Conservation (phyloP, 164 flowering plant genomes). For the Echeveria elegans region DNA sequence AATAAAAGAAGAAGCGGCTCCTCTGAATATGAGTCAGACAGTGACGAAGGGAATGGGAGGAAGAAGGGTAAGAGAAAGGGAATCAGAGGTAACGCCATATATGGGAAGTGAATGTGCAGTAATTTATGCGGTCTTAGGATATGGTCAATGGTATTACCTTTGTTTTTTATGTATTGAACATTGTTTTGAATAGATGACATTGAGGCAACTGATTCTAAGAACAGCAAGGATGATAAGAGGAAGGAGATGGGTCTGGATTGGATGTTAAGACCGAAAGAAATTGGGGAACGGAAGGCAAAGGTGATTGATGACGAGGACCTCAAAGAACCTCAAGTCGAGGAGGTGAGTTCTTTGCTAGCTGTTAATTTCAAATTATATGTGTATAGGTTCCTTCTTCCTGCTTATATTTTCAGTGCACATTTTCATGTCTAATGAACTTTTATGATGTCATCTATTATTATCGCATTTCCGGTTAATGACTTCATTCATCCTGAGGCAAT, state of each 20-base stretch:
- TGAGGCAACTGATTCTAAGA: conserved; percentile 14
- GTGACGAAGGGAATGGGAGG: background rate
- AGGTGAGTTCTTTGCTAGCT: conserved; percentile 30
- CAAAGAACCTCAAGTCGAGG: conserved; percentile 40
- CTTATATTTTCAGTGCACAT: too few relatives aligned
- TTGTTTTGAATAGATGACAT: conserved; percentile 20
- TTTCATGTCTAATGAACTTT: too few relatives aligned
- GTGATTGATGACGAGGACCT: conserved; percentile 15
- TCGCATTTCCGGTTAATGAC: too few relatives aligned
- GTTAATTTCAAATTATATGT: background rate
- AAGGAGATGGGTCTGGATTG: conserved; percentile 79
- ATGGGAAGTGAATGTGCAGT: background rate
- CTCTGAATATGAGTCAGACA: background rate
- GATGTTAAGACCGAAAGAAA: conserved; percentile 66
- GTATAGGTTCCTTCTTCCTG: too few relatives aligned
- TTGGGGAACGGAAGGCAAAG: conserved; percentile 14
- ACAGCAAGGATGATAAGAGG: conserved; percentile 24
- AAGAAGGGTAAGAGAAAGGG: background rate
- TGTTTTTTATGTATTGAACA: background rate
- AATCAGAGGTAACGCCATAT: background rate
- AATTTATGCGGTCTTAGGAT: background rate
- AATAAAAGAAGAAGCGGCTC: conserved; percentile 7
- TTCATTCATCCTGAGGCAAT: too few relatives aligned
- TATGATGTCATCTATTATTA: too few relatives aligned
- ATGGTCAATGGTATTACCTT: background rate